Base-by-base conservation (phyloP, 116 monocot genomes). In the Trichopus zeylanicus region DNA sequence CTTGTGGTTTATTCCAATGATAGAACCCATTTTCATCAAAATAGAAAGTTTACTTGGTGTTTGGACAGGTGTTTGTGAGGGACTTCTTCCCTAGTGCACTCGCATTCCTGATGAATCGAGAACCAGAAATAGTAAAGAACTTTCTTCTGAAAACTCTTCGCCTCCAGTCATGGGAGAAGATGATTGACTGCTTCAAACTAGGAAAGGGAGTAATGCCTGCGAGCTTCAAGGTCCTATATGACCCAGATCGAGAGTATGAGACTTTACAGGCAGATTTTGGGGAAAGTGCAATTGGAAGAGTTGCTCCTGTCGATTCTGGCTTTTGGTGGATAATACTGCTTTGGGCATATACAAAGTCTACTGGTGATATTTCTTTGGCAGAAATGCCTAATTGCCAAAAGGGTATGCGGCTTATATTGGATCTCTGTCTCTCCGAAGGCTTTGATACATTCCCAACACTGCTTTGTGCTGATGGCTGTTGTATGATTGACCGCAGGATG, bases 281-380 rank as follows among this genome's bases (percentile, higher is more conserved):
- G 9, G 80, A 73, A 48, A 80, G 63, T 55, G 89, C 89, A 32
- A 89, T 84, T 48, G 84, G 89, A 28, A 72, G 89, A 58, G 84
- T 89, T 54, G 84, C 84, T 21, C 89, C 84, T 30, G 60, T 88
- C 16, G 88, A 83, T 72, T 88, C 83, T 51, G 89, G 80, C 37
- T 89, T 89, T 63, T 89, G 89, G 89, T 89, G 89, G 84, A 84
- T 89, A 13, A 78, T 89, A 60, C 53, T 89, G 37, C 81, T 84
- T 54, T 72, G 73, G 35, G 84, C 85, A 3, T 89, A 84, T 21
- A 81, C 81, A 18, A 84, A 57, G 54, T 72, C 71, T 25, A 89
- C 89, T n/a, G 75, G 81, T 31, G 89, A 89, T 48, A 29, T 47
- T 38, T 61, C 73, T 1, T 60, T 84, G 47, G 70, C 81, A 49